A percentile compares a stretch with the other conserved stretches of the same genome.
Conservation (phyloP, 176 grass and related monocot species). For the Panicum miliaceum region DNA sequence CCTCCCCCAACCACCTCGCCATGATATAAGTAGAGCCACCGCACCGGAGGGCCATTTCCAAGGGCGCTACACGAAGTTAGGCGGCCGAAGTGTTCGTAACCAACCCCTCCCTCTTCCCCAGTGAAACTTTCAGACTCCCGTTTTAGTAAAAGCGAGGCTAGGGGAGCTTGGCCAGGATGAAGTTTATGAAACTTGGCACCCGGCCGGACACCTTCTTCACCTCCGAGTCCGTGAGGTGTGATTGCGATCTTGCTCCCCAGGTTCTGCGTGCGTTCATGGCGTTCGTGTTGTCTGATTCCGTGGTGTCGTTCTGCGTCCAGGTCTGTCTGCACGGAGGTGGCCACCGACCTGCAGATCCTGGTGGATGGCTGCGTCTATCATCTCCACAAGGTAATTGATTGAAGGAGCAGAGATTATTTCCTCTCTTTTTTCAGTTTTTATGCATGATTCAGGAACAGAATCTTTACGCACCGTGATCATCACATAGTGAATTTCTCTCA, state of each 20-base stretch:
- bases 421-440: background rate
- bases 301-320: constrained; percentile 44
- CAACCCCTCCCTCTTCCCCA: background rate
- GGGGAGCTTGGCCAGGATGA: constrained; percentile 62
- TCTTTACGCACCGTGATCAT: background rate
- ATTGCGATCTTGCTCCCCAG: constrained; percentile 23
- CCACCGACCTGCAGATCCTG: constrained; percentile 84
- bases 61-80: constrained; percentile 50
- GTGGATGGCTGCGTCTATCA: constrained; percentile 66
- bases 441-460: no score
- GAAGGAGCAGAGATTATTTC: background rate
- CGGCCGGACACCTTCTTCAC: constrained; percentile 88
- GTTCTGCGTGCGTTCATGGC: background rate
- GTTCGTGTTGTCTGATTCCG: constrained; percentile 28
- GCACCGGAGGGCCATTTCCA: constrained; percentile 35
- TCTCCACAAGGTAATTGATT: constrained; percentile 88
- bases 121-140: constrained; percentile 39
- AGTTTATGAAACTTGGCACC: constrained; percentile 96
- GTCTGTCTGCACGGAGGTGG: constrained; percentile 87
- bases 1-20: constrained; percentile 47
- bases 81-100: constrained; percentile 37
- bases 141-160: constrained; percentile 39
- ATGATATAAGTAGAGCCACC: constrained; percentile 63
- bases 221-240: constrained; percentile 65
- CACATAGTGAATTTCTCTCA: background rate